Base-by-base conservation (phyloP, 2,329 filamentous ascomycete species). In the Fusarium solani-melongenae region DNA sequence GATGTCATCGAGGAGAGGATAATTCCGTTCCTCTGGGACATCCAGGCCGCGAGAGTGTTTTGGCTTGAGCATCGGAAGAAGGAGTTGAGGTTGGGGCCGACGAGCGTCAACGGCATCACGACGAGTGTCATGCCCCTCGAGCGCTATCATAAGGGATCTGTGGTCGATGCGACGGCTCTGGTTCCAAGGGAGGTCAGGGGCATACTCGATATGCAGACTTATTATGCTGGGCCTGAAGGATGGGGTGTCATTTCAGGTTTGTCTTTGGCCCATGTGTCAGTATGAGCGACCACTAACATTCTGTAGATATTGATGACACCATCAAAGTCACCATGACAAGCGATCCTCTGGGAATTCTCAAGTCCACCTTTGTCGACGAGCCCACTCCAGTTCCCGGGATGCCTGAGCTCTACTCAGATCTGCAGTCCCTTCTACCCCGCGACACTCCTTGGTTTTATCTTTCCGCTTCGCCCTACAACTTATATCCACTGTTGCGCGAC, bases 381-480 rank as follows among this genome's bases (percentile, higher is more conserved):
- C 92, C 95, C 0, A 85, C 88, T 15, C 90, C 94, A 0, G 90
- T 96, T 15, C 78, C 87, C 0, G 94, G 94, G 56, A 98, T 98
- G 94, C 93, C 95, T 0, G 91, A 94, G 76, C 87, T 98, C 1
- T 98, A 98, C 84, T 83, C 85, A 24, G 87, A 92, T 64, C 86
- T 97, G 12, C 85, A 91, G 51, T 81, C 83, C 7, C 75, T 86
- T 5, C 77, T 91, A 27, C 84, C 86, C 1, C 79, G 88, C 10
- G 86, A 88, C 10, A 92, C 94, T 2, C 89, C 94, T 0, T 98
- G 94, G 88, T 98, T 97, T 86, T 98, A 98, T 82, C 89, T 98
- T 55, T 97, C 94, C 0, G 95, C 96, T 0, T 97, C 95, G 0
- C 96, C 96, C 0, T 98, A 98, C 85, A 98, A 97, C 77, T 89